Evolutionary conservation across 2,329 filamentous ascomycete species (phyloP), one percentile per base, ranked within the genome.

Genomic region (Paradendryphiella salina): DNA sequence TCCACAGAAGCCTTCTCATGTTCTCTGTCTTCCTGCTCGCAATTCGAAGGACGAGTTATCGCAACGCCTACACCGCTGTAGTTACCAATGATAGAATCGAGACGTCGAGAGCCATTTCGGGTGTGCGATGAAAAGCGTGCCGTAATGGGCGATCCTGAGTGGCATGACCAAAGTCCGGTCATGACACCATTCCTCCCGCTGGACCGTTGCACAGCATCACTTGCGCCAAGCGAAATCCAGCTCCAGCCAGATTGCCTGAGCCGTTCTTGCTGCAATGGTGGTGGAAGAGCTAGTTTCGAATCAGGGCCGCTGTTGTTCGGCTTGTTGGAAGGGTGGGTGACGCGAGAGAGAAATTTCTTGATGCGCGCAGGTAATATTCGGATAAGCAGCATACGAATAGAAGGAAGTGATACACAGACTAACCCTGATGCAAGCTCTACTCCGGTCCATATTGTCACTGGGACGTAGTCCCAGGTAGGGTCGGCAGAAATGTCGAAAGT

Each of bases 401-500:
- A 53, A 1, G 66, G 65, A 2, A 67, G 53, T 3, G 57, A 66
- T 21, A 64, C 59, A 35, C 63, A 67, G 3, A 60, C 44, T 7
- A 64, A 63, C 0, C 58, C 57, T 23, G 62, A 51, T 3, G 52
- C 58, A 9, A 67, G 61, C 34, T 69, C 66, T 2, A 66, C 43
- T 9, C 56, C 63, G 3, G 66, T 67, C 63, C 64, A 69, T 3
- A 65, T 55, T 1, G 54, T 57, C 6, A 63, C 50, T 4, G 58
- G 47, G 0, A 60, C 56, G 29, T 67, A 67, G 36, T 66, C 60
- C 64, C 61, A 68, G 2, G 66, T 68, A 15, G 64, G 59, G 15
- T 69, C 65, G 15, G 64, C 50, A 1, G 59, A 64, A 10, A 63
- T 60, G 10, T 60, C 59, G 46, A 67, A 65, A 8, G 29, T 35